Base-by-base conservation (phyloP, 306 rosid species). In the Glycine latifolia region DNA sequence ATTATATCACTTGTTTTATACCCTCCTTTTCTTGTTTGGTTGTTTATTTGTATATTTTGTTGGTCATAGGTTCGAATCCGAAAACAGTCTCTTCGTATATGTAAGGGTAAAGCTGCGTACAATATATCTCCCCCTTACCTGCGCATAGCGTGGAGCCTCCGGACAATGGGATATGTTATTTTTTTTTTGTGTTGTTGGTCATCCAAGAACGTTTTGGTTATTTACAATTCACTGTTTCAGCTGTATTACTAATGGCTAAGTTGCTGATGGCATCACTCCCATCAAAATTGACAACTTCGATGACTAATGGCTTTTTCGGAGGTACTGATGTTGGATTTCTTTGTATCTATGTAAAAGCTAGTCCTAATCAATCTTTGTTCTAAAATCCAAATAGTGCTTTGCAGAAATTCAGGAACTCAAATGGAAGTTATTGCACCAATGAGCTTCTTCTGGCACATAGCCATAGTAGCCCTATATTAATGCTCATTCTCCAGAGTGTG, bases 191-290 rank as follows among this genome's bases (percentile, higher is more conserved):
- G n/a, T 20, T 20, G 20, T 20, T 20, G 15, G 13, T 50, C 59
- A 69, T 69, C 76, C 58, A 53, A 43, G 50, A 37, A 49, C 58
- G 11, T 15, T 33, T 47, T 71, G 47, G 41, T 43, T 65, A 17
- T 50, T 53, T 6, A 60, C 10, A n/a, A 67, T 55, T 50, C 71
- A 2, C 20, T 39, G 10, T 56, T 69, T 44, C 46, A 7, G 20
- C 10, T 20, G 39, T n/a, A n/a, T n/a, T n/a, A n/a, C n/a, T n/a
- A n/a, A n/a, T n/a, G n/a, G n/a, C n/a, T n/a, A n/a, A 55, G 98
- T 95, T 75, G 99, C 97, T 4, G 99, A 92, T 43, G 87, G 88
- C 12, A 93, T 95, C 56, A 87, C 82, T 54, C 98, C 99, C 6
- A 85, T 95, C 88, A 89, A 88, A 89, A 87, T 95, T 26, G 94